phyloP scores from a whole-genome alignment of 129 eudicot species.

The Solidago caesia region DNA sequence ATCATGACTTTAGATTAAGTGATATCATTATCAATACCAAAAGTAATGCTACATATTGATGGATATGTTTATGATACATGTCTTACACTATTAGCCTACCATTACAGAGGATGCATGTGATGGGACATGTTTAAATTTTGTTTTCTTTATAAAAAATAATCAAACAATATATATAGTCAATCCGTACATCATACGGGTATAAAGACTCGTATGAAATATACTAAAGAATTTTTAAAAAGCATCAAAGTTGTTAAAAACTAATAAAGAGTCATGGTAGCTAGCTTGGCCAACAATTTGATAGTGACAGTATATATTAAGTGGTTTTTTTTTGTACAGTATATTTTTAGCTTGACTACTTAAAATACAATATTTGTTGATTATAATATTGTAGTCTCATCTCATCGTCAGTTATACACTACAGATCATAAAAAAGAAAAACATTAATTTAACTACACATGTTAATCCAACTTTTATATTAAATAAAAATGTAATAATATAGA shows the following conservation, averaged over 20 bases:
- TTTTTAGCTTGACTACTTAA: neutral
- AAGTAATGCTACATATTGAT: too few relatives aligned
- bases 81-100: too few relatives aligned
- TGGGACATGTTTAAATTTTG: too few relatives aligned
- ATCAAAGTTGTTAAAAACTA: neutral
- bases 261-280: neutral
- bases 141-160: too few relatives aligned
- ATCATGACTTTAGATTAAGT: too few relatives aligned
- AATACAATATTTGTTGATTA: neutral
- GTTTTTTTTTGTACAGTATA: neutral
- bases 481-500: too few relatives aligned
- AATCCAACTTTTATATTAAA: neutral
- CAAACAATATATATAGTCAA: too few relatives aligned
- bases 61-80: too few relatives aligned
- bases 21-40: too few relatives aligned
- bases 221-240: neutral
- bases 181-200: too few relatives aligned
- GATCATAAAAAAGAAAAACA: neutral
- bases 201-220: too few relatives aligned
- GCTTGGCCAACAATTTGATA: constrained; percentile 5
- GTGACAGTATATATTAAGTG: neutral
- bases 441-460: neutral
- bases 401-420: neutral
- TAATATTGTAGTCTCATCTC: neutral
- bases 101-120: too few relatives aligned